Conservation (phyloP, 352 stramenopile genomes). For the Phytophthora aleatoria region DNA sequence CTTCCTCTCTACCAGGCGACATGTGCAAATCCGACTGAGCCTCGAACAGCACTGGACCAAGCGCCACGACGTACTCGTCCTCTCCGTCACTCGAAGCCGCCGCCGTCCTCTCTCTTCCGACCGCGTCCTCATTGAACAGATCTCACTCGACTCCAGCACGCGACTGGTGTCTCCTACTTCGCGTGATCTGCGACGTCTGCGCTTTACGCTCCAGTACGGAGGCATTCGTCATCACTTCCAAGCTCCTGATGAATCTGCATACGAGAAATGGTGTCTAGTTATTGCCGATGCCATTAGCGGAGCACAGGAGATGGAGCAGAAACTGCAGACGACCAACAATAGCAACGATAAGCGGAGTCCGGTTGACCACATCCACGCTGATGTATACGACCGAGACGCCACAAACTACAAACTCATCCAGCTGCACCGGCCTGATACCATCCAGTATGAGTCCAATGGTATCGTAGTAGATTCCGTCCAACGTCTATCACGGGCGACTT, state of each 20-base stretch:
- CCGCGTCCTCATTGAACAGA: constrained; percentile 6
- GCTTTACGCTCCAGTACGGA: constrained; percentile 3
- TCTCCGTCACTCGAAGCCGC: constrained; percentile 5
- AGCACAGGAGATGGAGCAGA: constrained; percentile 5
- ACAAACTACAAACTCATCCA: constrained; percentile 11
- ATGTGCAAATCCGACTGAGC: constrained; percentile 9
- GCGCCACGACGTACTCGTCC: neutral
- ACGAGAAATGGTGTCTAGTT: constrained; percentile 4
- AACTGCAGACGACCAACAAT: neutral
- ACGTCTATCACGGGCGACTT: no score
- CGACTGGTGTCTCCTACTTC: neutral
- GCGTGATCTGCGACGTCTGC: constrained; percentile 1
- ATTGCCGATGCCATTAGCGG: constrained; percentile 3
- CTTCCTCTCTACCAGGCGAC: neutral
- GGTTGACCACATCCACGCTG: neutral
- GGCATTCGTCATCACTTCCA: constrained; percentile 1
- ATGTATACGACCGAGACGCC: constrained; percentile 2
- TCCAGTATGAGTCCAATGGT: neutral
- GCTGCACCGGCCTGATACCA: constrained; percentile 5
- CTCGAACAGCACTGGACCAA: constrained; percentile 9
- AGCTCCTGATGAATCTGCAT: constrained; percentile 3
- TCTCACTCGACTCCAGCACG: constrained; percentile 6
- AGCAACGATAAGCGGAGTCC: neutral
- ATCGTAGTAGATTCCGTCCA: neutral
- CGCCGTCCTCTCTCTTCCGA: constrained; percentile 1